Conservation (phyloP, 805 yeast genomes). For the Lipomyces orientalis region DNA sequence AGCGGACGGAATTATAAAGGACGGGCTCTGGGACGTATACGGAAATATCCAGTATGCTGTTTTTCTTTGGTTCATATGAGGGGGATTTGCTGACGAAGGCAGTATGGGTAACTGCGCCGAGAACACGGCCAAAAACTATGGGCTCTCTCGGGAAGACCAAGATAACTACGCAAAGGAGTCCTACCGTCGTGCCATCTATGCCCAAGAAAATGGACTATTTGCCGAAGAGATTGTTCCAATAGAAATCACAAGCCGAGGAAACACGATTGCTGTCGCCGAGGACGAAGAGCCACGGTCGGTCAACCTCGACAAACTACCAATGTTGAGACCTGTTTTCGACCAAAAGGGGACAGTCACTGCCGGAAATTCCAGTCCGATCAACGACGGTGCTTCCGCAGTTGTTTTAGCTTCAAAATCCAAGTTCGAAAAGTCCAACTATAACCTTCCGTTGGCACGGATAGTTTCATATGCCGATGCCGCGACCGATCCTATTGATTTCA, state of each 20-base stretch:
- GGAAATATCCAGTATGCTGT: conserved; percentile 53
- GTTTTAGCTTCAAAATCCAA: conserved; percentile 80
- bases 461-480: conserved; percentile 97
- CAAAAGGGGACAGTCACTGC: conserved; percentile 95
- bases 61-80: background rate
- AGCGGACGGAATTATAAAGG: conserved; percentile 72
- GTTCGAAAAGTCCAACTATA: conserved; percentile 63
- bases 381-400: conserved; percentile 95
- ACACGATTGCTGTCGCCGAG: conserved; percentile 66
- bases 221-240: conserved; percentile 79
- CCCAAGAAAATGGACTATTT: conserved; percentile 77
- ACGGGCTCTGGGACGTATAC: conserved; percentile 89
- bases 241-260: conserved; percentile 69
- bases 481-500: conserved; percentile 86
- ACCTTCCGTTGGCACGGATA: conserved; percentile 74
- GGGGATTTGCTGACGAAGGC: background rate
- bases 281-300: conserved; percentile 82
- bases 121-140: conserved; percentile 83
- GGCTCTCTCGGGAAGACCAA: conserved; percentile 78
- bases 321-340: conserved; percentile 89
- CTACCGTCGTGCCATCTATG: conserved; percentile 77
- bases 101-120: conserved; percentile 96
- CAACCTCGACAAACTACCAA: conserved; percentile 69
- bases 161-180: conserved; percentile 82
- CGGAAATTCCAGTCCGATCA: conserved; percentile 90